Evolutionary conservation across 441 rosid species (phyloP), one percentile per base, ranked within the genome.

Genomic region (Mallotus repandus): DNA sequence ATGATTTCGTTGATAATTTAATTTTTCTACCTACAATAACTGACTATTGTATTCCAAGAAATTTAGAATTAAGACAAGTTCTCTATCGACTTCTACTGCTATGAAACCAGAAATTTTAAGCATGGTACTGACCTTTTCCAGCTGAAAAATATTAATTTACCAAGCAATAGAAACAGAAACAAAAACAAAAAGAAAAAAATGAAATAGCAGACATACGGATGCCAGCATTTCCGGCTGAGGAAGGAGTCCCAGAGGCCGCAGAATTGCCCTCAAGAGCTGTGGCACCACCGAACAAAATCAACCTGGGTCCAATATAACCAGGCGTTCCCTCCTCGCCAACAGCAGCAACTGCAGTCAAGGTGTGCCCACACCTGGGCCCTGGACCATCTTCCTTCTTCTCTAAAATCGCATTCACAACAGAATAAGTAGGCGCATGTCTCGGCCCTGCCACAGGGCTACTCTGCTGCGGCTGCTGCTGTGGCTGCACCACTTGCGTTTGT

Each of bases 241-340:
- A 85, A 19, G 98, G 98, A 49, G 99, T 82, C 61, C 99, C 98
- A 0, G 97, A 74, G 63, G 97, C 91, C 1, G 87, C 91, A 35
- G 98, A 89, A 75, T 93, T 96, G 45, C 99, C 98, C 86, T 93
- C 99, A 7, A 96, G 96, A 9, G 98, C 97, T 0, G 99, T 96
- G 63, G 99, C 99, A 66, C 99, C 98, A 29, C 98, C 99, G 4
- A 96, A 96, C 79, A 96, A 82, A 74, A 96, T 89, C 82, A 96
- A 81, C 81, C 98, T 86, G 0, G 97, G 98, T 7, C 97, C 99
- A 77, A 95, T 85, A 63, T 85, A 93, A 56, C 86, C 88, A 14
- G 93, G 84, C 22, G 95, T 53, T 21, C 97, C 97, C 75, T 96
- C 99, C 80, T 93, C 99, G 43, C 98, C 99, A 10, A 95, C 97